Evolutionary conservation across 2,329 filamentous ascomycete species (phyloP).

Genomic region (Fusarium poae): DNA sequence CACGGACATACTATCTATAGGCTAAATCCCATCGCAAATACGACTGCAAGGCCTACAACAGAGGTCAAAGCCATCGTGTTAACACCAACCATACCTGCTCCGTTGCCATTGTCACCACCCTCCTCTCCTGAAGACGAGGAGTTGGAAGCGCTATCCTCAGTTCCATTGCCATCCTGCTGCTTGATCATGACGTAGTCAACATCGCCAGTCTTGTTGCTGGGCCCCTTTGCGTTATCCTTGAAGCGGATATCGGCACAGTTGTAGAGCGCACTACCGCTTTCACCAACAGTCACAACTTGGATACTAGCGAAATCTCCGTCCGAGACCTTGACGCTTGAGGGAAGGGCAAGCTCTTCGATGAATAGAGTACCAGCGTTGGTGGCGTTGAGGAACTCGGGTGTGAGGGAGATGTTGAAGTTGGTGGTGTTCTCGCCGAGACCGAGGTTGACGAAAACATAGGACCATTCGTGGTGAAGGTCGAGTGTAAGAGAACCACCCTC

Average conservation of each 20-base stretch:
- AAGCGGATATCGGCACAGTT: conserved; percentile 83
- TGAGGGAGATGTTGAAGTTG: conserved; percentile 78
- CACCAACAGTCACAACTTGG: conserved; percentile 76
- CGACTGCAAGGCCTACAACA: conserved; percentile 55
- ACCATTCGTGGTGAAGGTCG: conserved; percentile 65
- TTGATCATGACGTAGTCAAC: conserved; percentile 60
- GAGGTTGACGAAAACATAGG: conserved; percentile 67
- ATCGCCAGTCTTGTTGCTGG: conserved; percentile 54
- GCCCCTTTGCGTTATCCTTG: conserved; percentile 62
- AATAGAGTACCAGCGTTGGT: conserved; percentile 75
- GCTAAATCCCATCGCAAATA: conserved; percentile 56
- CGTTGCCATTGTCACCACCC: conserved; percentile 38
- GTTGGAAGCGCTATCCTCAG: conserved; percentile 38
- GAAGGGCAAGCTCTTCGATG: conserved; percentile 69
- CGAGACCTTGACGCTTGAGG: conserved; percentile 59
- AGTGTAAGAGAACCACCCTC: conserved; percentile 62
- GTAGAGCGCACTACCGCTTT: conserved; percentile 72
- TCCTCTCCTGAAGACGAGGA: conserved; percentile 26
- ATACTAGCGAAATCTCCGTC: conserved; percentile 75
- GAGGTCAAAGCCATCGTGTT: conserved; percentile 52
- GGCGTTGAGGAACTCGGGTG: conserved; percentile 69
- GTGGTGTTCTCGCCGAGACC: conserved; percentile 64
- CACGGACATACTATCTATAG: conserved; percentile 42
- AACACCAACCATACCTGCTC: conserved; percentile 42
- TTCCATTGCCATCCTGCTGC: conserved; percentile 46